Percentiles rank a stretch among this genome's conserved stretches.
These are phyloP conservation scores for Geotrichum klebahnii DNA, from an alignment of 1,139 yeast species.

Conservation along the genomic window DNA sequence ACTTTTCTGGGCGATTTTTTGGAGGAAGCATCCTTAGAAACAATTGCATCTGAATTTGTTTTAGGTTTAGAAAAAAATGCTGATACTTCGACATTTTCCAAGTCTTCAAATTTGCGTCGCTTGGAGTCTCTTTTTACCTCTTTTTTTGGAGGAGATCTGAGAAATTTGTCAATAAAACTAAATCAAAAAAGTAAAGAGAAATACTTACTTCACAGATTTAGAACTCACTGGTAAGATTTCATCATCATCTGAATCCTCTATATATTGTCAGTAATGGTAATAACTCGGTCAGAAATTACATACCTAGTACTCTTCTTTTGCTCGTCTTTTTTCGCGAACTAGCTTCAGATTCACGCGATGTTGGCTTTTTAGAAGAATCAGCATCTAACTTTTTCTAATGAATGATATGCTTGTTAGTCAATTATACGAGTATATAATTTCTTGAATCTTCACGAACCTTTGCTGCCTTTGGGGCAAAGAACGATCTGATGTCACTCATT, in stretches of 20 bases:
- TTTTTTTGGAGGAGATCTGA: conserved; percentile 10
- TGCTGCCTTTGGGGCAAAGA: conserved; percentile 16
- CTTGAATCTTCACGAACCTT: conserved; percentile 5
- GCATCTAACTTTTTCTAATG: background rate
- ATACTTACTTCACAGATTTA: too few relatives aligned
- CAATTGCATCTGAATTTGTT: conserved; percentile 1
- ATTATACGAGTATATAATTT: too few relatives aligned
- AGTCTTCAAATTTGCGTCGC: conserved; percentile 21
- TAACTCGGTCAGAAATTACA: background rate
- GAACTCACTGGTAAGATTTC: too few relatives aligned
- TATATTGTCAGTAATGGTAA: background rate
- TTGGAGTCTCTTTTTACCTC: conserved; percentile 11
- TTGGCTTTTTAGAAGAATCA: conserved; percentile 9
- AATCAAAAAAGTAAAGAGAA: too few relatives aligned
- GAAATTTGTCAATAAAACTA: too few relatives aligned
- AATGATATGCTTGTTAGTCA: too few relatives aligned
- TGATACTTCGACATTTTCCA: conserved; percentile 26
- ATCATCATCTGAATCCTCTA: conserved; percentile 20
- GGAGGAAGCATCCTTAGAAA: background rate
- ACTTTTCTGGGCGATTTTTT: background rate
- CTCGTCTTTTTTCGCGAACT: conserved; percentile 3
- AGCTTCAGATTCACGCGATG: background rate
- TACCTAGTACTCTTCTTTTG: conserved; percentile 19
- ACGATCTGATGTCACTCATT: conserved; percentile 20
- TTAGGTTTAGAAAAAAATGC: conserved; percentile 23